phyloP scores from a whole-genome alignment of 495 filamentous ascomycete species.

The Xylaria longipes region DNA sequence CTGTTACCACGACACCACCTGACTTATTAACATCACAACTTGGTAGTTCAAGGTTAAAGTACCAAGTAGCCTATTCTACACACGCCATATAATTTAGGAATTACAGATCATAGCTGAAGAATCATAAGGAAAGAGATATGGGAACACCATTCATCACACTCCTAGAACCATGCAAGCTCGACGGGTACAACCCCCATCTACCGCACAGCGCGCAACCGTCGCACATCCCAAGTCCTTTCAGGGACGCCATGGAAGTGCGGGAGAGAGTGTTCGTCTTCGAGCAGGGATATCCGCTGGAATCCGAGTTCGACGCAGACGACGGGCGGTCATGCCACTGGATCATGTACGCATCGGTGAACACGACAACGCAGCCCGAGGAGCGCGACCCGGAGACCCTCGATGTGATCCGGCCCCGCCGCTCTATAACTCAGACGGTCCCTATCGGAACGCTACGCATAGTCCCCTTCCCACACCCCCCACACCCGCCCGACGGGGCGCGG shows the following conservation, averaged over 20 bases:
- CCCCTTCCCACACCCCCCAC: slow-evolving; percentile 73
- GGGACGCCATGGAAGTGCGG: slow-evolving; percentile 80
- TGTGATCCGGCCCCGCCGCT: slow-evolving; percentile 41
- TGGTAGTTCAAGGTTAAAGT: neutral
- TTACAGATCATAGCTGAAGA: neutral
- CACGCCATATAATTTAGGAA: neutral
- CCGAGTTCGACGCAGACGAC: slow-evolving; percentile 85
- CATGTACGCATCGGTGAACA: slow-evolving; percentile 65
- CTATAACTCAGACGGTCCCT: slow-evolving; percentile 52
- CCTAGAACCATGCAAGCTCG: slow-evolving; percentile 53
- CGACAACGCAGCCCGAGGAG: slow-evolving; percentile 41
- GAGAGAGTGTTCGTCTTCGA: slow-evolving; percentile 78
- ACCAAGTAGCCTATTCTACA: neutral
- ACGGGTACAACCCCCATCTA: slow-evolving; percentile 51
- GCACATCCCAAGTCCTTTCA: slow-evolving; percentile 66
- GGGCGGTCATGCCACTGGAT: slow-evolving; percentile 81
- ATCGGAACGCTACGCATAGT: slow-evolving; percentile 80
- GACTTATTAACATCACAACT: neutral
- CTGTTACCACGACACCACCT: neutral
- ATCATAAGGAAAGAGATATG: slow-evolving; percentile 28
- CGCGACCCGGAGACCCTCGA: slow-evolving; percentile 39
- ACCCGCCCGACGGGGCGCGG: slow-evolving; percentile 54
- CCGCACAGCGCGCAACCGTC: slow-evolving; percentile 50
- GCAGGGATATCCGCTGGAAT: slow-evolving; percentile 68
- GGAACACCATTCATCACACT: slow-evolving; percentile 56